A percentile compares a stretch with the other conserved stretches of the same genome.
Evolutionary conservation across 2,329 filamentous ascomycete species (phyloP).

Genomic region (Colletotrichum shisoi): DNA sequence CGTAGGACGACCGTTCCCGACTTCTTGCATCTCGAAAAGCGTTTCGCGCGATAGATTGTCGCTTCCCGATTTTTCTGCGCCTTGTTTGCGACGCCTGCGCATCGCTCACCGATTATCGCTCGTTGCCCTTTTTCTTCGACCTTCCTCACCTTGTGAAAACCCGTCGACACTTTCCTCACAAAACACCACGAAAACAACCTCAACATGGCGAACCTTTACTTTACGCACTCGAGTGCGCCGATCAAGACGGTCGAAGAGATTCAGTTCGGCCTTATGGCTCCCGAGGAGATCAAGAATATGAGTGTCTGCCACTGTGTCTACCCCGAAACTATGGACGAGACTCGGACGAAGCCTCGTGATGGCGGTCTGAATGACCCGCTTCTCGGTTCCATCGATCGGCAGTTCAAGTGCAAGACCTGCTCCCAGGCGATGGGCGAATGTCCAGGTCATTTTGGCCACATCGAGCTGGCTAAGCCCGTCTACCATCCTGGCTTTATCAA

Average conservation of each 20-base stretch:
- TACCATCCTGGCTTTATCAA: constrained; percentile 96
- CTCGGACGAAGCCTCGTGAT: constrained; percentile 86
- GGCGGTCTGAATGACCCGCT: constrained; percentile 94
- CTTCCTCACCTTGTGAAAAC: constrained; percentile 2
- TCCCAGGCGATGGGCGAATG: constrained; percentile 95
- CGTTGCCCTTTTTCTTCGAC: constrained; percentile 11
- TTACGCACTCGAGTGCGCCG: constrained; percentile 90
- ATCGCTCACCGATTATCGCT: constrained; percentile 38
- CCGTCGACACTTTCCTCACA: constrained; percentile 32
- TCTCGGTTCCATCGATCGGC: constrained; percentile 93
- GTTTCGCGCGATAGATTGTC: constrained; percentile 42
- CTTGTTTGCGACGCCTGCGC: constrained; percentile 42
- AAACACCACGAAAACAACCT: constrained; percentile 44
- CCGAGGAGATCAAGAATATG: constrained; percentile 99
- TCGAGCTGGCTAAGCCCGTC: constrained; percentile 94
- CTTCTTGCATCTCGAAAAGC: constrained; percentile 47
- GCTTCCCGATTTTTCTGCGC: constrained; percentile 40
- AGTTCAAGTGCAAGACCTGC: constrained; percentile 95
- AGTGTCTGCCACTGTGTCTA: constrained; percentile 96
- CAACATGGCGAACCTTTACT: constrained; percentile 91
- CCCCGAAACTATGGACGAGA: constrained; percentile 99
- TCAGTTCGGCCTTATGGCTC: constrained; percentile 96
- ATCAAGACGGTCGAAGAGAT: constrained; percentile 98
- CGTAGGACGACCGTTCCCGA: constrained; percentile 47
- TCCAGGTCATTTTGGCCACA: constrained; percentile 97